Evolutionary conservation across 768 basidiomycete species (phyloP).

Genomic region (Cystobasidium onofrii): DNA sequence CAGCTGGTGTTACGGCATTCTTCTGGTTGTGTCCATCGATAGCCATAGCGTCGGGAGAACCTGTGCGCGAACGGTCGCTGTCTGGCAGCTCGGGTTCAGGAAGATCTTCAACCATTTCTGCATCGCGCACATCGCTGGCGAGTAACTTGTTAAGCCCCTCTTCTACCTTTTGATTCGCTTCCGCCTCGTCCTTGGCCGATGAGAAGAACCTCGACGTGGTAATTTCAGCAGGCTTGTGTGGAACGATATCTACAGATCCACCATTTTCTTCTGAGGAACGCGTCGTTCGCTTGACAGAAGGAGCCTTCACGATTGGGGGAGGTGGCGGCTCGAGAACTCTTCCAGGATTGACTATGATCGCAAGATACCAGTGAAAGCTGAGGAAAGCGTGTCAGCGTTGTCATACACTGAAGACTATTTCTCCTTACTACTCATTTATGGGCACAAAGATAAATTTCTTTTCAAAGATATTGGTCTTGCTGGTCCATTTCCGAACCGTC

Average conservation of each 20-base stretch:
- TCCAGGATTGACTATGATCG: conserved; percentile 78
- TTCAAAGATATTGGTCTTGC: conserved; percentile 72
- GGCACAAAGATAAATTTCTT: conserved; percentile 92
- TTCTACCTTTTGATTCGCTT: no score
- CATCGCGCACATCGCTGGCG: no score
- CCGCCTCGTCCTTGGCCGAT: no score
- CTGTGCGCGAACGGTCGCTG: neutral
- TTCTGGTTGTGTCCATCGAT: neutral
- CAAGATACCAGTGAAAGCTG: conserved; percentile 95
- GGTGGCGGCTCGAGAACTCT: conserved; percentile 47
- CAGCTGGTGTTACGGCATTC: neutral
- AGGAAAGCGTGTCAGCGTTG: neutral
- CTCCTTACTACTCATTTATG: conserved; percentile 83
- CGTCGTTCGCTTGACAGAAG: neutral
- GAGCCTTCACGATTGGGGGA: neutral
- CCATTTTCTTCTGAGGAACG: neutral
- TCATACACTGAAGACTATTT: neutral
- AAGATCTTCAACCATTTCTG: neutral
- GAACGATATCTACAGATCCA: neutral
- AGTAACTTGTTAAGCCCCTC: no score
- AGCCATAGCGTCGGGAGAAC: neutral
- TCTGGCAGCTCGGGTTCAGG: neutral
- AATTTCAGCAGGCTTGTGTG: neutral
- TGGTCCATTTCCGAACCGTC: conserved; percentile 88
- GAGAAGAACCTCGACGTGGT: neutral